Conservation (phyloP, 371 early-diverging fungal genomes). For the Zopfochytrium polystomum region DNA sequence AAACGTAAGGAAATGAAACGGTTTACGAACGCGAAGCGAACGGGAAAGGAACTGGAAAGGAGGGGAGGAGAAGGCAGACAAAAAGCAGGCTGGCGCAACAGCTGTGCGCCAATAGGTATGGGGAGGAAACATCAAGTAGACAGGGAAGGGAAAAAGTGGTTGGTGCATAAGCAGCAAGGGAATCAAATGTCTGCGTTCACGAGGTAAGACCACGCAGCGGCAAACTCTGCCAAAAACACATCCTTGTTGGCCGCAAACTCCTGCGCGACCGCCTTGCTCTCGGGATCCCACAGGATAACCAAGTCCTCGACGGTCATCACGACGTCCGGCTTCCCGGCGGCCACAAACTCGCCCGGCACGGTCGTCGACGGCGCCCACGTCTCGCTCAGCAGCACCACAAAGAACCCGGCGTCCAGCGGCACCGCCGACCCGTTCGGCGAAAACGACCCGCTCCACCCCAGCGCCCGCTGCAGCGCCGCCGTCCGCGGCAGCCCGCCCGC, state of each 20-base stretch:
- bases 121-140: too few relatives aligned
- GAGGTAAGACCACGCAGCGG: conserved; percentile 17
- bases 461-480: too few relatives aligned
- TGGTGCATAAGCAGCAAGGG: too few relatives aligned
- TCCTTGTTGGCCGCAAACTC: conserved; percentile 19
- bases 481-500: conserved; percentile 13
- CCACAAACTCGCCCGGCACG: conserved; percentile 16
- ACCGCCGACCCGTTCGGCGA: conserved; percentile 1
- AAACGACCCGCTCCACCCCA: conserved; percentile 6
- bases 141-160: too few relatives aligned
- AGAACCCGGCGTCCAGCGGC: conserved; percentile 18
- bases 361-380: conserved; percentile 15
- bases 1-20: too few relatives aligned
- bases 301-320: conserved; percentile 12
- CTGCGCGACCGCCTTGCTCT: conserved; percentile 15
- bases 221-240: conserved; percentile 15
- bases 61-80: too few relatives aligned
- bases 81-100: too few relatives aligned
- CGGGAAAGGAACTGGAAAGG: too few relatives aligned
- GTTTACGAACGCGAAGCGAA: too few relatives aligned
- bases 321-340: conserved; percentile 6
- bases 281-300: conserved; percentile 4
- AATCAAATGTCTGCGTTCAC: conserved; percentile 24
- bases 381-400: conserved; percentile 18
- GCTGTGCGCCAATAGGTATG: too few relatives aligned